Percentiles rank a stretch among this genome's conserved stretches.
phyloP scores from a whole-genome alignment of 2,329 filamentous ascomycete species.

The Epichloe gansuensis region DNA sequence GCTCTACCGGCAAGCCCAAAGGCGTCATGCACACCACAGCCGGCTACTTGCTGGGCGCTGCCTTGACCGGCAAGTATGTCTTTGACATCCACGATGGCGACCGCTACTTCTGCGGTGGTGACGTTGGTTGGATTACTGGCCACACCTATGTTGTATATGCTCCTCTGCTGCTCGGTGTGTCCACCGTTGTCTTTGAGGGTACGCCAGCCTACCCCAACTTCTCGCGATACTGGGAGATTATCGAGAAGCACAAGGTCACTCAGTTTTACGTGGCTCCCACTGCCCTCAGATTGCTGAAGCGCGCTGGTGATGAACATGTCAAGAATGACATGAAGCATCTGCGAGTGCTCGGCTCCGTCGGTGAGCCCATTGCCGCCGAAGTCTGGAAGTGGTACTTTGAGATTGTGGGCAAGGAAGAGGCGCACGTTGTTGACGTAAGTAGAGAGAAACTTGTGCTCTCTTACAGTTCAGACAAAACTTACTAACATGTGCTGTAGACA shows the following conservation, averaged over 20 bases:
- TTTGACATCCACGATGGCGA: constrained; percentile 95
- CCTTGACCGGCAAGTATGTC: constrained; percentile 92
- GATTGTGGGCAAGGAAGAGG: constrained; percentile 81
- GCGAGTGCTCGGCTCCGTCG: constrained; percentile 83
- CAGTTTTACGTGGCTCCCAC: constrained; percentile 98
- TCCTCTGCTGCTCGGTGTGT: constrained; percentile 79
- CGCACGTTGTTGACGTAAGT: constrained; percentile 85
- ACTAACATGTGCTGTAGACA: constrained; percentile 45
- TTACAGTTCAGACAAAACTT: background rate
- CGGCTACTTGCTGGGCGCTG: constrained; percentile 88
- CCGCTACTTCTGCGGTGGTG: constrained; percentile 92
- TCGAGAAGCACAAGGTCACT: constrained; percentile 86
- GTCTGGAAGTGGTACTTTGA: constrained; percentile 99
- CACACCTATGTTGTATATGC: constrained; percentile 98
- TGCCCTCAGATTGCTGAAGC: constrained; percentile 83
- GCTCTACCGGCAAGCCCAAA: constrained; percentile 97
- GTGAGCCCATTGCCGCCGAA: constrained; percentile 93
- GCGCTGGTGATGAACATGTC: constrained; percentile 85
- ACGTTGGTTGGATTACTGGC: constrained; percentile 98
- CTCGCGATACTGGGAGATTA: constrained; percentile 97
- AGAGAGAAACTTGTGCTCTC: no score
- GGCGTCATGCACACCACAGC: constrained; percentile 96
- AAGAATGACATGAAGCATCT: constrained; percentile 81
- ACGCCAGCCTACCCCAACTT: constrained; percentile 96
- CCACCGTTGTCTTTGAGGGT: constrained; percentile 94